A percentile compares a stretch with the other conserved stretches of the same genome.
phyloP scores from a whole-genome alignment of 805 yeast genomes.

The Saccharomycopsis lassenensis region DNA sequence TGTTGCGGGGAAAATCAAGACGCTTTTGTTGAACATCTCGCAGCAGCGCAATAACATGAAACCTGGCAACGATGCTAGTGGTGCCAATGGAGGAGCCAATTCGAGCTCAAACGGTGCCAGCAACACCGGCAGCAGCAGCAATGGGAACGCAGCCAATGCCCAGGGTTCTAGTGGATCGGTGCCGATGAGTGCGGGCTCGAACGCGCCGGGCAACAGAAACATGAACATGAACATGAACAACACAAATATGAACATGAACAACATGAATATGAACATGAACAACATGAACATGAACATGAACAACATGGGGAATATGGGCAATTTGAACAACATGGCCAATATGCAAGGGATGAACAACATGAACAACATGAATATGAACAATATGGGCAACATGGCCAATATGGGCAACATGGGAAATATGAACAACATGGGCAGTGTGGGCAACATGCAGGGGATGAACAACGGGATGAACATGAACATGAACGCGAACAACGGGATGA shows the following conservation, averaged over 20 bases:
- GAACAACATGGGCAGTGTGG: not conserved
- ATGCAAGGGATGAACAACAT: too few species aligned
- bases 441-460: too few species aligned
- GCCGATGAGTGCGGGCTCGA: too few species aligned
- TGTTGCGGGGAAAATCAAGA: conserved; percentile 14
- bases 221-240: not conserved
- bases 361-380: conserved; percentile 1
- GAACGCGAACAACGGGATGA: not conserved
- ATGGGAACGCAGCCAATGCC: too few species aligned
- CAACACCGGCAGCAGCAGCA: conserved; percentile 11
- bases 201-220: conserved; percentile 7
- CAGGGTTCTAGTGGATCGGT: too few species aligned
- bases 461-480: not conserved
- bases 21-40: conserved; percentile 8
- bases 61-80: conserved; percentile 2
- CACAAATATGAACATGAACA: not conserved
- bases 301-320: not conserved
- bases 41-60: conserved; percentile 3
- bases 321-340: not conserved
- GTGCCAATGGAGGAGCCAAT: conserved; percentile 13
- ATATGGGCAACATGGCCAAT: conserved; percentile 1
- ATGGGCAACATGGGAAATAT: not conserved
- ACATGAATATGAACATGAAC: conserved; percentile 1
- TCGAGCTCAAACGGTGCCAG: conserved; percentile 11
- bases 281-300: conserved; percentile 2